Percentiles rank a stretch among this genome's conserved stretches.
Evolutionary conservation across 768 basidiomycete genomes (phyloP).

Genomic region (Coprinopsis cinerea): DNA sequence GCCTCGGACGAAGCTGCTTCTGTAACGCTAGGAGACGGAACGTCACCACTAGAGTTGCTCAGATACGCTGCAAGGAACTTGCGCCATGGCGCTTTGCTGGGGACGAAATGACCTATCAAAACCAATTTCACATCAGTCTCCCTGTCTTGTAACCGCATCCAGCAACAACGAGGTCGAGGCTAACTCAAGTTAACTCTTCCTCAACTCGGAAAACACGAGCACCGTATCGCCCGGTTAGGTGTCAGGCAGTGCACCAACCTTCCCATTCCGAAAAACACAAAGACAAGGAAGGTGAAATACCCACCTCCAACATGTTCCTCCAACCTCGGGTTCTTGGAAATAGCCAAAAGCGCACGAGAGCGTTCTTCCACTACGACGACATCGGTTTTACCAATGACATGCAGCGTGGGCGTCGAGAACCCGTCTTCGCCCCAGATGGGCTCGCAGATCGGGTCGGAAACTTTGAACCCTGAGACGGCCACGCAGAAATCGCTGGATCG

Average conservation of each 20-base stretch:
- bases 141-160: too few relatives aligned
- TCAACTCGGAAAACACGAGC: too few relatives aligned
- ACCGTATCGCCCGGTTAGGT: too few relatives aligned
- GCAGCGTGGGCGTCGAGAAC: slow-evolving; percentile 65
- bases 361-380: slow-evolving; percentile 68
- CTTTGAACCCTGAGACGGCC: slow-evolving; percentile 62
- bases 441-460: slow-evolving; percentile 35
- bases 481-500: slow-evolving; percentile 57
- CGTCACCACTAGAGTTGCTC: slow-evolving; percentile 37
- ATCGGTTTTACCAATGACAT: slow-evolving; percentile 67
- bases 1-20: slow-evolving; percentile 5
- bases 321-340: slow-evolving; percentile 50
- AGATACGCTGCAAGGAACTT: slow-evolving; percentile 65
- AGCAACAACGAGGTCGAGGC: too few relatives aligned
- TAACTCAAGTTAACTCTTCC: too few relatives aligned
- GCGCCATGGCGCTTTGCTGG: slow-evolving; percentile 66
- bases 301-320: slow-evolving; percentile 73
- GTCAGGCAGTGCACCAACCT: too few relatives aligned
- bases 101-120: slow-evolving; percentile 68
- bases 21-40: slow-evolving; percentile 37
- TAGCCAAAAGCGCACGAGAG: slow-evolving; percentile 43
- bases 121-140: too few relatives aligned
- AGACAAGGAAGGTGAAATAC: slow-evolving; percentile 12
- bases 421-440: slow-evolving; percentile 39
- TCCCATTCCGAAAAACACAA: background rate